Conservation (phyloP, 2,329 filamentous ascomycete species). For the Aspergillus thermomutatus region DNA sequence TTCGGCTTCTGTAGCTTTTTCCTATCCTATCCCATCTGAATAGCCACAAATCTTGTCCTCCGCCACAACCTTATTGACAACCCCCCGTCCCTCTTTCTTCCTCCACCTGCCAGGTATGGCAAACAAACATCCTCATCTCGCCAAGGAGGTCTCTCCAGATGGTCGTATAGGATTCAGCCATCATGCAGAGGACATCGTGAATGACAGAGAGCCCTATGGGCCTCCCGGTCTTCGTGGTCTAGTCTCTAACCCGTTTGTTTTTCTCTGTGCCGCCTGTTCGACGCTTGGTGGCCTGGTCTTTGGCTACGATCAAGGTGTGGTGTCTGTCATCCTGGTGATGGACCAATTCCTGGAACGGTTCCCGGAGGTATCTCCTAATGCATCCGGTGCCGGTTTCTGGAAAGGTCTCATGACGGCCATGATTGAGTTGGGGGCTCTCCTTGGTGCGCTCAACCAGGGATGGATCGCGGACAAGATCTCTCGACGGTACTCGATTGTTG, state of each 20-base stretch:
- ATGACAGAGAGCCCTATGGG: constrained; percentile 31
- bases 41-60: neutral
- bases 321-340: constrained; percentile 51
- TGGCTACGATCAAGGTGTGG: constrained; percentile 48
- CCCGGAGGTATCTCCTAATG: constrained; percentile 39
- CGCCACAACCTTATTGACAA: neutral
- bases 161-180: constrained; percentile 28
- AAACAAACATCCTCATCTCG: constrained; percentile 11
- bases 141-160: constrained; percentile 17
- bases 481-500: constrained; percentile 51
- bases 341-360: constrained; percentile 49
- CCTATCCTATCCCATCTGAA: neutral
- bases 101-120: constrained; percentile 13
- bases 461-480: constrained; percentile 54
- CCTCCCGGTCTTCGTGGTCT: constrained; percentile 45
- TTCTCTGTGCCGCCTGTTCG: constrained; percentile 50
- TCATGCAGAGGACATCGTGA: constrained; percentile 31
- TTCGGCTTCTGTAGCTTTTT: neutral
- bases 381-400: constrained; percentile 38
- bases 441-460: constrained; percentile 45
- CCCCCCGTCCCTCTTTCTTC: neutral
- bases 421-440: constrained; percentile 53
- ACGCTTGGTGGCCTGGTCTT: constrained; percentile 51
- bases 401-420: constrained; percentile 52
- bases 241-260: constrained; percentile 48